These are phyloP conservation scores for Polychytrium aggregatum DNA, from an alignment of 192 early-diverging fungal genomes.

Conservation along the genomic window DNA sequence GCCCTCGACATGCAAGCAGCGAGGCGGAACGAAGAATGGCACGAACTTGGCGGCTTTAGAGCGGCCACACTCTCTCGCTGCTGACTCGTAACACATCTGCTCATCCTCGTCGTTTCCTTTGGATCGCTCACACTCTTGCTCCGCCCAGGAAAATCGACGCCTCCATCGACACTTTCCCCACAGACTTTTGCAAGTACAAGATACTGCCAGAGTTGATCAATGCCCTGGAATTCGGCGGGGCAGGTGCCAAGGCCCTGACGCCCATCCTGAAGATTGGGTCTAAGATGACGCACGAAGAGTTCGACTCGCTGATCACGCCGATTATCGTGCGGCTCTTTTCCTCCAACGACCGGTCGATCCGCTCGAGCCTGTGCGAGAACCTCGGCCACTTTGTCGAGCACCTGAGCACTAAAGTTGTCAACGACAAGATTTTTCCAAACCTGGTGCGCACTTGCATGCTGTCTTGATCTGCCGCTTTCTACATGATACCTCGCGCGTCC, in stretches of 20 bases:
- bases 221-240: constrained; percentile 35
- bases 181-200: constrained; percentile 80
- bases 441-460: constrained; percentile 45
- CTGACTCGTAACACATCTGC: neutral
- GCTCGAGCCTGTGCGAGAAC: constrained; percentile 76
- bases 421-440: constrained; percentile 77
- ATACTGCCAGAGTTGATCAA: constrained; percentile 85
- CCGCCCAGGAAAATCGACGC: constrained; percentile 52
- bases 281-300: constrained; percentile 51
- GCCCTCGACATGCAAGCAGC: too few species aligned
- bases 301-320: constrained; percentile 55
- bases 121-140: neutral
- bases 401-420: constrained; percentile 54
- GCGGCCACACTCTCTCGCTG: too few species aligned
- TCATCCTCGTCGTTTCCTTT: neutral
- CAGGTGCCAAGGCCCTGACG: constrained; percentile 29
- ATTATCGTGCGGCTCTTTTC: constrained; percentile 77
- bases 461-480: too few species aligned
- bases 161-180: constrained; percentile 65
- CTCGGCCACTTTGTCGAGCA: constrained; percentile 59
- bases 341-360: constrained; percentile 73
- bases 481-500: too few species aligned
- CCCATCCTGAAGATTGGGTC: constrained; percentile 80
- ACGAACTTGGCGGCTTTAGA: too few species aligned
- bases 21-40: too few species aligned